Percentiles rank a stretch among this genome's conserved stretches.
Conservation (phyloP, 2,329 filamentous ascomycete genomes). For the Trematosphaeria pertusa region DNA sequence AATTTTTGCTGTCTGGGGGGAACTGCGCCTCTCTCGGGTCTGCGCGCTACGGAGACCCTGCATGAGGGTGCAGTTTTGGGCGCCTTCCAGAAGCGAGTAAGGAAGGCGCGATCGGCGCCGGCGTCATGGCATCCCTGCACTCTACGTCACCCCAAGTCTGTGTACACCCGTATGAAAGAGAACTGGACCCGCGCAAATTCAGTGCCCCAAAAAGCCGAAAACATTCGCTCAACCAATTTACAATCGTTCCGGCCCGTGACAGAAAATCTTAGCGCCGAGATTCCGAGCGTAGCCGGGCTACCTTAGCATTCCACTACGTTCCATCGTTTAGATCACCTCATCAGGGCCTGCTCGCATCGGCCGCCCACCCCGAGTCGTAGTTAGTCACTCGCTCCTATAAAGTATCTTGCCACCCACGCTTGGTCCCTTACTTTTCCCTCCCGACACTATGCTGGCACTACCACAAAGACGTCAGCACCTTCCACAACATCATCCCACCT, state of each 20-base stretch:
- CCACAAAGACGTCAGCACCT: slow-evolving; percentile 47
- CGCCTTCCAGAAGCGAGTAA: too few relatives aligned
- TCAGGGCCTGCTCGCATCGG: slow-evolving; percentile 33
- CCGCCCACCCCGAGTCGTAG: slow-evolving; percentile 39
- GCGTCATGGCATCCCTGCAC: slow-evolving; percentile 1
- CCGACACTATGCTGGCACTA: slow-evolving; percentile 47
- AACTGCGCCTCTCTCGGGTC: slow-evolving; percentile 2
- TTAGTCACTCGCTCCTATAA: slow-evolving; percentile 44
- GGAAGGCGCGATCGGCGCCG: slow-evolving; percentile 19
- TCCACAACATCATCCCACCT: slow-evolving; percentile 27
- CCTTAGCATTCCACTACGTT: slow-evolving; percentile 36
- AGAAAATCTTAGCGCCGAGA: slow-evolving; percentile 30
- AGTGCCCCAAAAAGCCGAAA: slow-evolving; percentile 28
- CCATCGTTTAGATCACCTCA: slow-evolving; percentile 43
- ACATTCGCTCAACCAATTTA: slow-evolving; percentile 45
- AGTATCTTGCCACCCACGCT: slow-evolving; percentile 46
- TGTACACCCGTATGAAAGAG: slow-evolving; percentile 38
- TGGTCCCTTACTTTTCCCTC: slow-evolving; percentile 38
- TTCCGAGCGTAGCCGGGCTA: slow-evolving; percentile 34
- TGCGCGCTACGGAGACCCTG: too few relatives aligned
- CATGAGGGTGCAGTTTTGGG: too few relatives aligned
- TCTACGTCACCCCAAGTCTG: slow-evolving; percentile 21
- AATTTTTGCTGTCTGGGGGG: not conserved
- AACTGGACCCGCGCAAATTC: slow-evolving; percentile 26
- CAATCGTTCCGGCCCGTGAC: slow-evolving; percentile 33